Evolutionary conservation across 2,329 filamentous ascomycete species (phyloP).

Genomic region (Cladosporium sp.): DNA sequence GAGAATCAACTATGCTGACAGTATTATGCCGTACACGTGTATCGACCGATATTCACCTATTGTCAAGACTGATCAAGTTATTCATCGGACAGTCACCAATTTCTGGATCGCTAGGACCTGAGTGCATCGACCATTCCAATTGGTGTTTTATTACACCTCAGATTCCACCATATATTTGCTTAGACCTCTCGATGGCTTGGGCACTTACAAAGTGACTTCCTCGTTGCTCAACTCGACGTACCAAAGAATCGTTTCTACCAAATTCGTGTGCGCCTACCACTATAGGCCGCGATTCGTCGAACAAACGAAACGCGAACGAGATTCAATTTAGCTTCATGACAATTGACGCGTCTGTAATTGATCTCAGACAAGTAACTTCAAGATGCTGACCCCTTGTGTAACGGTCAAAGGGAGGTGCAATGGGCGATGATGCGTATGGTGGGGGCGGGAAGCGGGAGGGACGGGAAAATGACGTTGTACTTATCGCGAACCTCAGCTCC

Average conservation of each 20-base stretch:
- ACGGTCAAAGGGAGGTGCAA: background rate
- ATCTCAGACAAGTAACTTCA: background rate
- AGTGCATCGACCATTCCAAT: background rate
- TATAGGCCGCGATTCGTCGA: background rate
- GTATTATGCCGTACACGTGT: background rate
- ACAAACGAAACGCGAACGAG: background rate
- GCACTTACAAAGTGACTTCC: background rate
- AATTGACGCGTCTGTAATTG: conserved; percentile 9
- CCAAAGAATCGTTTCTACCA: background rate
- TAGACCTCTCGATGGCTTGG: no score
- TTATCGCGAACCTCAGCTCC: background rate
- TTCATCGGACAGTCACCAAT: background rate
- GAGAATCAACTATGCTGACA: background rate
- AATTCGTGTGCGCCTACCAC: background rate
- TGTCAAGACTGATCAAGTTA: background rate
- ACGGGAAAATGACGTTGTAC: background rate
- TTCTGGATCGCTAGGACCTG: background rate
- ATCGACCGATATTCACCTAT: background rate
- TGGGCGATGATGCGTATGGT: background rate
- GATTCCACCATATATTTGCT: no score
- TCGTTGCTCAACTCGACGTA: background rate
- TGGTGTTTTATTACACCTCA: no score
- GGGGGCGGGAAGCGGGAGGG: background rate
- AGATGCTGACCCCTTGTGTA: background rate
- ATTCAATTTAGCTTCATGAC: background rate